Base-by-base conservation (phyloP, 192 early-diverging fungal genomes). In the Coemansia sp. region DNA sequence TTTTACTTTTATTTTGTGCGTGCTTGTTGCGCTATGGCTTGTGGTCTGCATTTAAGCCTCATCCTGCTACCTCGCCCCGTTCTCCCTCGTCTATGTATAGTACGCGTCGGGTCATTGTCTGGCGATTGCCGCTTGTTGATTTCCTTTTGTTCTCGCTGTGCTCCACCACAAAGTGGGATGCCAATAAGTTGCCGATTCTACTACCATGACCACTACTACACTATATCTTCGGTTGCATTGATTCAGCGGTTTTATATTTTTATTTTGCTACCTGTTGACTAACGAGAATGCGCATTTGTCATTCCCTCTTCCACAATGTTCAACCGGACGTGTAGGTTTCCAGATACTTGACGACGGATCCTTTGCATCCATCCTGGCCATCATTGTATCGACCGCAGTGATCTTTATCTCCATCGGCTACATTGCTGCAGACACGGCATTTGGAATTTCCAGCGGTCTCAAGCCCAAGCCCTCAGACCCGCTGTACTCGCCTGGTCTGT, bases 291-390 rank as follows among this genome's bases (percentile, higher is more conserved):
- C 48, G 48, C 14, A 43, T 58, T 61, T 36, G 35, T 15, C 58
- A 11, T 18, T 12, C 34, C 63, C 52, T 18, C 20, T 2, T 54
- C 41, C 45, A 2, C 12, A 34, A 61, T 62, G 55, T 20, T 41
- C 17, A 14, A 6, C 3, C 33, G 8, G 12, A 22, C n/a, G 12
- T 73, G 41, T 84, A 76, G 83, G 83, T 34, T 85, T 85, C 69
- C 83, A 85, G 72, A 60, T 76, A 37, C 73, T 85, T 61, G 70
- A 78, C 37, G 83, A 85, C 43, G 83, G 83, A 61, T 85, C 83
- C 62, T 65, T 78, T 64, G 74, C 73, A 38, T 80, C 78, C 11
- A 79, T 85, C 43, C 68, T 80, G 53, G 41, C 75, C 9, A 68
- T 81, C 64, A 62, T 85, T 35, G 69, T 75, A 1, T 61, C 71